These are phyloP conservation scores for Fragosphaeria purpurea DNA, from an alignment of 2,329 filamentous ascomycete genomes.

Conservation along the genomic window DNA sequence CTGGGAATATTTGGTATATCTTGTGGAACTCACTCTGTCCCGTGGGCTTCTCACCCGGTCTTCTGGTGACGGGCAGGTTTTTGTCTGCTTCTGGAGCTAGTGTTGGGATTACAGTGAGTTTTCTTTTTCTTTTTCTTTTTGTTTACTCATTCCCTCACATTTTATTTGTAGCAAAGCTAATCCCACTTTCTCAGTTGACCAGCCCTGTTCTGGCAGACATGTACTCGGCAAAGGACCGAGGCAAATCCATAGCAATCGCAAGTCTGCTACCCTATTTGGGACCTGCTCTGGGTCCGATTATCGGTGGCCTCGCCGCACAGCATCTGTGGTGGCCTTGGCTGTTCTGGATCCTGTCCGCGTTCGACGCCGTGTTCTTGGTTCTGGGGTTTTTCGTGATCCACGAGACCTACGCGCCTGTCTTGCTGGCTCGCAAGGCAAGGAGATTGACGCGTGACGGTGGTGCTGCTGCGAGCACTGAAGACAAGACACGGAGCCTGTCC, in stretches of 20 bases:
- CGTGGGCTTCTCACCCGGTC: background rate
- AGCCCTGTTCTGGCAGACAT: background rate
- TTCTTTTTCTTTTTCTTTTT: background rate
- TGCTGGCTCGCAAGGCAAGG: background rate
- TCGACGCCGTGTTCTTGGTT: background rate
- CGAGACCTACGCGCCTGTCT: background rate
- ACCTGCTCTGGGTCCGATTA: background rate
- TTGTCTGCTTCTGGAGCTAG: background rate
- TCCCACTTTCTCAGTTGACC: background rate
- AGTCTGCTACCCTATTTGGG: background rate
- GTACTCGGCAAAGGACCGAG: background rate
- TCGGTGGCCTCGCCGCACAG: background rate
- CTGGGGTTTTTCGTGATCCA: background rate
- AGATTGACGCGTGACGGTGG: background rate
- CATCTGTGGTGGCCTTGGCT: background rate
- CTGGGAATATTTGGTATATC: background rate
- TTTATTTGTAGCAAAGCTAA: background rate
- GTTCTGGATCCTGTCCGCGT: background rate
- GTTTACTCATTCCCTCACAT: background rate
- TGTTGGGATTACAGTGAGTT: background rate
- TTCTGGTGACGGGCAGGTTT: background rate
- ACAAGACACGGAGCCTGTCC: background rate
- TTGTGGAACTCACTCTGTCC: conserved; percentile 1
- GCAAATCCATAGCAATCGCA: background rate
- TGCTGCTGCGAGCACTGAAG: background rate